Conservation (phyloP, 768 basidiomycete species). For the Calocybe indica region DNA sequence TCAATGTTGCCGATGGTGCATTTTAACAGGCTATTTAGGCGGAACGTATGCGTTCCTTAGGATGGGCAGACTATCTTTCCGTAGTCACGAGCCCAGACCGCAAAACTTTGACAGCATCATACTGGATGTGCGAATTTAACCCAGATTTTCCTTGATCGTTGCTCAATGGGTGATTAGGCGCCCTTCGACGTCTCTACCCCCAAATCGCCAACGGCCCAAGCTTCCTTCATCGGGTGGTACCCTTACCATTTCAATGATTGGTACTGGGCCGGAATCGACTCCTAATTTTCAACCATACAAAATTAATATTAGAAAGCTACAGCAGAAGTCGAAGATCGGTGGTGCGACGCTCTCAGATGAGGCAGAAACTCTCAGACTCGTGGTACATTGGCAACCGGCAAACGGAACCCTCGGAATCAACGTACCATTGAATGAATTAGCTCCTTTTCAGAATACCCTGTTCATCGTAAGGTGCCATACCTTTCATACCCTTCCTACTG, state of each 20-base stretch:
- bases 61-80: conserved; percentile 76
- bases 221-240: conserved; percentile 65
- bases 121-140: conserved; percentile 68
- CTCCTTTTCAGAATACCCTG: conserved; percentile 36
- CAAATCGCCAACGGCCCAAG: conserved; percentile 31
- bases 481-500: not conserved
- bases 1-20: not conserved
- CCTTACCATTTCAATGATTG: conserved; percentile 65
- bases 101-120: conserved; percentile 66
- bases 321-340: conserved; percentile 58
- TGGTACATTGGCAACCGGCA: conserved; percentile 76
- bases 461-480: conserved; percentile 45
- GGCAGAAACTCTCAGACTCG: conserved; percentile 62
- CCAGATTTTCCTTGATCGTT: not conserved
- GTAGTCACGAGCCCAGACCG: conserved; percentile 66
- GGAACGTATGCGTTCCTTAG: conserved; percentile 70
- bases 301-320: conserved; percentile 44
- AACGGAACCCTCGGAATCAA: conserved; percentile 58
- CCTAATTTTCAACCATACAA: conserved; percentile 39
- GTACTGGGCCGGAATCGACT: conserved; percentile 47
- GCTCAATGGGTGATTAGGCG: conserved; percentile 16
- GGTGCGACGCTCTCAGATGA: conserved; percentile 59
- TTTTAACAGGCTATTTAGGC: conserved; percentile 36
- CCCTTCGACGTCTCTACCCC: conserved; percentile 19
- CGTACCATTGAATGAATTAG: conserved; percentile 42